Base-by-base conservation (phyloP, 768 basidiomycete species). In the Suillus weaverae region DNA sequence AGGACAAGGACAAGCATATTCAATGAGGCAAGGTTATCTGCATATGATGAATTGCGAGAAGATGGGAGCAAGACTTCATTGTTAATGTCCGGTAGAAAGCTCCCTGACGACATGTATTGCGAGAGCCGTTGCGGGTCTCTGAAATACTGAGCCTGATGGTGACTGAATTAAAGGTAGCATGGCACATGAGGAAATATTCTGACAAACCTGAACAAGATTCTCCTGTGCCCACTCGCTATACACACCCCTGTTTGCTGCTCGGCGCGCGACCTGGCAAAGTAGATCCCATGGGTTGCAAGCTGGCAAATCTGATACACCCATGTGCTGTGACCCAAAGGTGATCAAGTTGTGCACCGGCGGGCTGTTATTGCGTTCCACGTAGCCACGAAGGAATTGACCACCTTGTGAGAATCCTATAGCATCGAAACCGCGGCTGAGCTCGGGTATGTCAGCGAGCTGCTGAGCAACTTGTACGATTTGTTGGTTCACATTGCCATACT, bases 361-460 rank as follows among this genome's bases (percentile, higher is more conserved):
- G 3, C 75, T 71, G 72, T 94, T 94, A 74, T 88, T 88, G 30
- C 85, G 80, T 69, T 95, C 90, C 22, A 91, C 84, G 68, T 92
- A 95, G 36, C 89, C 92, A n/a, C 94, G 85, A 43, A 94, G 82
- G 74, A 95, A 95, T 71, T 94, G 94, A 6, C 93, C 93, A 22
- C 89, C 93, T 84, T 95, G 94, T 1, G 93, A 95, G 75, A 95
- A 89, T 1, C 94, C 94, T 60, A 95, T 87, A 18, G 90, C 94
- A 72, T 94, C 92, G 69, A 95, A 95, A 3, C 94, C 94, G 35
- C 70, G 70, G 56, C 79, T 66, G 18, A 95, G 83, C 69, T 94
- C 87, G 1, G 86, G 81, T 39, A 95, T 83, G 1, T 76, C 81
- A 36, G 80, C 77, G 4, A 95, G 77, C 72, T 95, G 91, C 35